phyloP scores from a whole-genome alignment of 2,329 filamentous ascomycete genomes.

The Rosellinia necatrix region DNA sequence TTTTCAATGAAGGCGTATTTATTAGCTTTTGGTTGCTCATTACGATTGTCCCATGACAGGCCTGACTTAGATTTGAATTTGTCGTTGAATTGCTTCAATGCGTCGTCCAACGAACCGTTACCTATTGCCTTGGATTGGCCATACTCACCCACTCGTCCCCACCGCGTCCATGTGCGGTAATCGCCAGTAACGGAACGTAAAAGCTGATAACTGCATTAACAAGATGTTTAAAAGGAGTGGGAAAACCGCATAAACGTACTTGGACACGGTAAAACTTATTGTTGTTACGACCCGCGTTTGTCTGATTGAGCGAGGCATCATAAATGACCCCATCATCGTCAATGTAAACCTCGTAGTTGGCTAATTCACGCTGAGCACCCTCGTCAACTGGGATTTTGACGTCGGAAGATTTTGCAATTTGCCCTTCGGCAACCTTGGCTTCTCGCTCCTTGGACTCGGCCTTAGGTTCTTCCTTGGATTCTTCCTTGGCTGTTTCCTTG shows the following conservation, averaged over 20 bases:
- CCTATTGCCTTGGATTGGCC: constrained; percentile 56
- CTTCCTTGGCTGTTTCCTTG: constrained; percentile 23
- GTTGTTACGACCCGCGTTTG: constrained; percentile 72
- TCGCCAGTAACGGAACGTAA: constrained; percentile 45
- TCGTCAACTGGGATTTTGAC: constrained; percentile 58
- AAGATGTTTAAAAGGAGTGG: background rate
- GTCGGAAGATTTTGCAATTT: constrained; percentile 53
- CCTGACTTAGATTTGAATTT: constrained; percentile 69
- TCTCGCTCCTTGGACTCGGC: constrained; percentile 26
- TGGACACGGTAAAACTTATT: constrained; percentile 85
- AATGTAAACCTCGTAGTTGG: constrained; percentile 63
- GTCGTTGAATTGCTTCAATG: constrained; percentile 58
- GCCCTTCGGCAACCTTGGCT: constrained; percentile 42
- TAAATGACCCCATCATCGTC: constrained; percentile 70
- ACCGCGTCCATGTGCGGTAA: constrained; percentile 74
- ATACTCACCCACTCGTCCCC: constrained; percentile 74
- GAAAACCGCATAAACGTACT: constrained; percentile 45
- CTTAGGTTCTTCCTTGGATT: too few relatives aligned
- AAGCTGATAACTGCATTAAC: constrained; percentile 43
- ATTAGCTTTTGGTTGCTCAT: constrained; percentile 61
- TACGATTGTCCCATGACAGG: constrained; percentile 58
- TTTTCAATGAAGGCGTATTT: constrained; percentile 83
- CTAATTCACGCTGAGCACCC: constrained; percentile 41
- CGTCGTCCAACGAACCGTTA: constrained; percentile 47
- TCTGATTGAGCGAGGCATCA: constrained; percentile 80